Evolutionary conservation across 768 basidiomycete species (phyloP).

Genomic region (Suillus subaureus): DNA sequence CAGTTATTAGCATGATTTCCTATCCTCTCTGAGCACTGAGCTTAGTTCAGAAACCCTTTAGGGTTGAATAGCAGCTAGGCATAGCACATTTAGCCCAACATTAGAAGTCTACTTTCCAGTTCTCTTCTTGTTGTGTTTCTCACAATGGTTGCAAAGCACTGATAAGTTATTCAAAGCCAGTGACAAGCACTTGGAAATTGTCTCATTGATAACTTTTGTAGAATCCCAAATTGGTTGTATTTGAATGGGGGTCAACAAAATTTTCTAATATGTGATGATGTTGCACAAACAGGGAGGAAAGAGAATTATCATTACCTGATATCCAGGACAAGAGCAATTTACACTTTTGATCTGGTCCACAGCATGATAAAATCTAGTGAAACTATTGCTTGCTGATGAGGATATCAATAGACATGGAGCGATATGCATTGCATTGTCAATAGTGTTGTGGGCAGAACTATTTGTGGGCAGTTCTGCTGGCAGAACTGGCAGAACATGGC

Average conservation of each 20-base stretch:
- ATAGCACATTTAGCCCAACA: no score
- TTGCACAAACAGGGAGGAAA: slow-evolving; percentile 13
- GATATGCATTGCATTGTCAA: slow-evolving; percentile 18
- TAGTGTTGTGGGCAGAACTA: no score
- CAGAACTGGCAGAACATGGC: no score
- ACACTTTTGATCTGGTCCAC: neutral
- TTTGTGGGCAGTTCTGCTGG: no score
- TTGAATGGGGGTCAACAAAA: neutral
- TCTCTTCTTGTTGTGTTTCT: no score
- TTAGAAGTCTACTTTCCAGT: no score
- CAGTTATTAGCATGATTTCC: no score
- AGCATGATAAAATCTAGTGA: slow-evolving; percentile 9
- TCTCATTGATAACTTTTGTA: neutral
- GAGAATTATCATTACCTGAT: slow-evolving; percentile 10
- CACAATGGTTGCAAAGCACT: no score
- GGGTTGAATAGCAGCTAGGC: no score
- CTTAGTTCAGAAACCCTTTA: no score
- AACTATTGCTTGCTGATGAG: neutral
- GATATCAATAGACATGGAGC: slow-evolving; percentile 12
- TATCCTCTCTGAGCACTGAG: no score
- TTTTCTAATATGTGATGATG: slow-evolving; percentile 16
- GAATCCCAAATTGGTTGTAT: neutral
- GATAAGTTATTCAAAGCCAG: neutral
- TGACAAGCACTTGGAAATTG: neutral
- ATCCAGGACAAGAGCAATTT: neutral